Base-by-base conservation (phyloP, 169 alveolate genomes). In the Cryptosporidium parvum region DNA sequence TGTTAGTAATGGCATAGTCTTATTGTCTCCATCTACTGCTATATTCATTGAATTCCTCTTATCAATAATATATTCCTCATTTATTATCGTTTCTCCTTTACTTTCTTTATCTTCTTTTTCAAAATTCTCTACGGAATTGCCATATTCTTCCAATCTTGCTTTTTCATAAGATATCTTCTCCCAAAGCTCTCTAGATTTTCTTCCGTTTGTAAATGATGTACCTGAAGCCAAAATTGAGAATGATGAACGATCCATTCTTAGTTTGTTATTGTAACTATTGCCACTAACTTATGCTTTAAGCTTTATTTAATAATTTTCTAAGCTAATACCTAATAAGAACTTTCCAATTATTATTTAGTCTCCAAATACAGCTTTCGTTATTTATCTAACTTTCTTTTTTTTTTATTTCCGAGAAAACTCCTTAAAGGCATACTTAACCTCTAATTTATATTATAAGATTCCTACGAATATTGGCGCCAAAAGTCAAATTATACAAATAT, bases 181-280 rank as follows among this genome's bases (percentile, higher is more conserved):
- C 89, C 89, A 80, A 61, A 80, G 75, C 29, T 80, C 89, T 44
- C 65, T 80, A 4, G 89, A 80, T 42, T 48, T 80, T 33, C 75
- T 80, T 4, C 89, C 75, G 16, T 39, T 80, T 80, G 75, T 62
- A 44, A 80, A 80, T 29, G 89, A 80, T 39, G 89, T 80, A 3
- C 89, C 89, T 12, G 65, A 62, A 42, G 89, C 89, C 21, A 80
- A 42, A n/a, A 80, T 42, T 35, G 89, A 80, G 62, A 80, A 80
- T 61, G 89, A 18, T 18, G 73, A 44, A 14, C 70, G 29, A 61
- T 29, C 29, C 59, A 56, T 80, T 80, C 8, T 65, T 56, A n/a
- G 1, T 3, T 16, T 26, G 14, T 6, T 56, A 7, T 26, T 56
- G 16, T 10, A 23, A 56, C 12, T n/a, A 26, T 0, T 56, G 3